Conservation (phyloP, 305 asterid genomes). For the Fraxinus angustifolia region DNA sequence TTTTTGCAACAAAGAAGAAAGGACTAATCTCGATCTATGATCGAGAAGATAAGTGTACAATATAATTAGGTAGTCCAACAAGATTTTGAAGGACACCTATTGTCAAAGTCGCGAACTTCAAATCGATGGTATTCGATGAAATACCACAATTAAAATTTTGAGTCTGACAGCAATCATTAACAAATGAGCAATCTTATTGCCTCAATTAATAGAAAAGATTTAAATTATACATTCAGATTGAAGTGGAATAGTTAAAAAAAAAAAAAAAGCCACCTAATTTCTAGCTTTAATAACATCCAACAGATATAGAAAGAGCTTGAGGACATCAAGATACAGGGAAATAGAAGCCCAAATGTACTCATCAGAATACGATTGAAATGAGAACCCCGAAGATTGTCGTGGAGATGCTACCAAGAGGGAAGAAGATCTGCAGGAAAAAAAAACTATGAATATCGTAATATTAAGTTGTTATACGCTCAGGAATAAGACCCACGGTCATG, state of each 20-base stretch:
- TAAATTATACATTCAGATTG: neutral
- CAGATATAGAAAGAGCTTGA: slow-evolving; percentile 23
- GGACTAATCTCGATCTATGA: neutral
- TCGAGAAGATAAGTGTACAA: neutral
- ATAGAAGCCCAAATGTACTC: slow-evolving; percentile 41
- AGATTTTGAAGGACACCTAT: neutral
- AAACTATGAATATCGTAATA: neutral
- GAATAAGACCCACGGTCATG: neutral
- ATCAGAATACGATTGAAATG: slow-evolving; percentile 19
- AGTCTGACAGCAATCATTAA: neutral
- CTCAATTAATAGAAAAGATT: neutral
- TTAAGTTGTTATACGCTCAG: neutral
- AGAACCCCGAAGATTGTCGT: slow-evolving; percentile 20
- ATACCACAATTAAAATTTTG: neutral
- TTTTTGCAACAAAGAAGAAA: neutral
- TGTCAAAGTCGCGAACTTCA: neutral
- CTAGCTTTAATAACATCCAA: neutral
- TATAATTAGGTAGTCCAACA: neutral
- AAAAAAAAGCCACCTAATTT: neutral
- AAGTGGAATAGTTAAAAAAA: neutral
- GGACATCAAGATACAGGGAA: slow-evolving; percentile 34
- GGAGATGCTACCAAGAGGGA: slow-evolving; percentile 27
- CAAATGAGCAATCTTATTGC: neutral
- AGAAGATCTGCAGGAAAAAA: slow-evolving; percentile 30
- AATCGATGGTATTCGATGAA: too few species aligned